Evolutionary conservation across 352 stramenopile species (phyloP).

Genomic region (Pythium aquatile): DNA sequence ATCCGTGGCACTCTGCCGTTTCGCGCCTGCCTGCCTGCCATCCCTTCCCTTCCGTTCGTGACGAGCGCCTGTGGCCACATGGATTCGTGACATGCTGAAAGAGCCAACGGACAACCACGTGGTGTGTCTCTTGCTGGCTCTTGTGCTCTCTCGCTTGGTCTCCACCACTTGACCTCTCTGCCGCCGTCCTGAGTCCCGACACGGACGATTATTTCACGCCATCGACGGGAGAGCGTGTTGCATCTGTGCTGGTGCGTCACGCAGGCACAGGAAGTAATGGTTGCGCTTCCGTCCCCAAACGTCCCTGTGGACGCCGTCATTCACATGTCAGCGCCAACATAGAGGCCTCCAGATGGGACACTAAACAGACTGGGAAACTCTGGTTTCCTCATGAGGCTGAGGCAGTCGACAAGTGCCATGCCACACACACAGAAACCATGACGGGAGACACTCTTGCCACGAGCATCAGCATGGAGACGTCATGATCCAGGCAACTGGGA

Average conservation of each 20-base stretch:
- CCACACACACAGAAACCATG: too few species aligned
- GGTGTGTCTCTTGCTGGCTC: not conserved
- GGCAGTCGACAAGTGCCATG: too few species aligned
- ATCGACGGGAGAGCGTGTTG: too few species aligned
- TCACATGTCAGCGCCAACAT: not conserved
- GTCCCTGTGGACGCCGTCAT: not conserved
- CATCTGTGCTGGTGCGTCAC: not conserved
- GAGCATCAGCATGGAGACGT: not conserved
- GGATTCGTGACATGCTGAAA: not conserved
- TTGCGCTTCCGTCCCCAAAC: not conserved
- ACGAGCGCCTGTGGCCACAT: not conserved
- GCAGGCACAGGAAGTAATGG: not conserved
- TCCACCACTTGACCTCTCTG: not conserved
- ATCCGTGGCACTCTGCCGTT: not conserved
- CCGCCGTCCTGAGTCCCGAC: not conserved
- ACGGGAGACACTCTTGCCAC: not conserved
- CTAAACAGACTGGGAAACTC: too few species aligned
- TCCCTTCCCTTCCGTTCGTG: not conserved
- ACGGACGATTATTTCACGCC: not conserved
- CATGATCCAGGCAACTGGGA: not conserved
- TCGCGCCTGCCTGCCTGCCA: not conserved
- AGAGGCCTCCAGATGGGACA: too few species aligned
- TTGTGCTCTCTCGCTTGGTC: not conserved
- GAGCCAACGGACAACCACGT: too few species aligned
- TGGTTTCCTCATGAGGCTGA: too few species aligned